Base-by-base conservation (phyloP, 192 early-diverging fungal genomes). In the Chytriomyces confervae region DNA sequence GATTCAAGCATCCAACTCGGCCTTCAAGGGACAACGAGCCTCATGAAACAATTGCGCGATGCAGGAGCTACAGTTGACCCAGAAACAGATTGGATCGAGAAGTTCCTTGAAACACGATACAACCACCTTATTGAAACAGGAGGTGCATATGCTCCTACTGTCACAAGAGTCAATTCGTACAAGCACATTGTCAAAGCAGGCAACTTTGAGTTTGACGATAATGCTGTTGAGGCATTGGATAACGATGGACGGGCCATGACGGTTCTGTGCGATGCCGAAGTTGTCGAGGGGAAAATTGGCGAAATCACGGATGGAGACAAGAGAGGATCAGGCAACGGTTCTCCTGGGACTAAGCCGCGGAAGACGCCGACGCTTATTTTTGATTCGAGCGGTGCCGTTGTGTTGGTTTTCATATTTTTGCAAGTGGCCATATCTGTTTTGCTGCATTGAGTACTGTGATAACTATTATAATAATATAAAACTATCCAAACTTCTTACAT, bases 1-100 rank as follows among this genome's bases (percentile, higher is more conserved):
- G 75, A 77, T 49, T 48, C 36, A 24, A 27, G n/a, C 13, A 69
- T 77, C 66, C 75, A 77, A 45, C 63, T 77, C 50, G 75, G 75
- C 1, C 20, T 53, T 7, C 65, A 77, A 44, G 75, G 65, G 11
- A 77, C 75, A 16, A 13, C 20, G 5, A 13, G 10, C 18, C 20
- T 69, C 49, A 48, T 62, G 36, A 23, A 24, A 16, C 36, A 36
- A 36, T 36, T 36, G 36, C 36, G 36, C 36, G 36, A 36, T 36
- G 16, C 65, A 7, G 27, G 70, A 24, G 65, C 65, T 50, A 13
- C 63, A 13, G 10, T 27, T 10, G 10, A 10, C 20, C 49, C 47
- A 18, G 65, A 77, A 61, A 50, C 11, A 10, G 9, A 47, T 23
- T 77, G 75, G 75, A 60, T 69, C 36, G 13, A 13, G 46, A 49